These are phyloP conservation scores for Beauveria scarabaeidicola DNA, from an alignment of 2,329 filamentous ascomycete species.

Conservation along the genomic window DNA sequence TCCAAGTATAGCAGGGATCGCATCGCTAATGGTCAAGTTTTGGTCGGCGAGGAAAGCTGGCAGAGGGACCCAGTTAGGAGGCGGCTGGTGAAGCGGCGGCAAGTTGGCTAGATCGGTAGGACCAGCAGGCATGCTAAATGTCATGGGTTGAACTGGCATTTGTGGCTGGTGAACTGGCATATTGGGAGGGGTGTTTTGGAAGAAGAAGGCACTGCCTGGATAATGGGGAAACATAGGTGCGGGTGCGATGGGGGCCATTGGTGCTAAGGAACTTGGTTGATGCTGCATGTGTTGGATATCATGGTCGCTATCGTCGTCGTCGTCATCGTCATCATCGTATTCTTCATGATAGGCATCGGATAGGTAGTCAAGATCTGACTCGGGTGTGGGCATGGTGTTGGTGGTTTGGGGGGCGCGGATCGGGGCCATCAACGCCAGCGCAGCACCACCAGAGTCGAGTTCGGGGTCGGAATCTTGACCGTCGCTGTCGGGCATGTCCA, in stretches of 20 bases:
- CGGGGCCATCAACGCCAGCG: background rate
- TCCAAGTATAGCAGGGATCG: conserved; percentile 31
- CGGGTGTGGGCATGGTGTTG: background rate
- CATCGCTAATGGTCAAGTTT: conserved; percentile 20
- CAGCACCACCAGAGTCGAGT: conserved; percentile 8
- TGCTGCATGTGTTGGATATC: background rate
- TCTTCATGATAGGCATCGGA: conserved; percentile 4
- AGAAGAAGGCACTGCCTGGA: background rate
- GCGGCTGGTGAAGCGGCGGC: conserved; percentile 10
- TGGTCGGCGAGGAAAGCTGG: conserved; percentile 12
- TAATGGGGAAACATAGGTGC: background rate
- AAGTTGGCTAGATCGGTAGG: conserved; percentile 11
- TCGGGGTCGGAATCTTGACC: conserved; percentile 10
- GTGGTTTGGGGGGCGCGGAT: background rate
- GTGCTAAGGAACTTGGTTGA: background rate
- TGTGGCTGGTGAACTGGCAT: background rate
- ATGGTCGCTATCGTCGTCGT: conserved; percentile 9
- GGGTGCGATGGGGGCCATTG: background rate
- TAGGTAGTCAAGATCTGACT: background rate
- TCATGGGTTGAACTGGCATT: background rate
- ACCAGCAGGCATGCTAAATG: background rate
- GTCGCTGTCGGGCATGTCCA: conserved; percentile 9
- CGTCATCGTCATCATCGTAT: background rate
- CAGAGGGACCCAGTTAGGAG: conserved; percentile 23
- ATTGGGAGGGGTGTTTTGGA: background rate